A percentile compares a stretch with the other conserved stretches of the same genome.
Conservation (phyloP, 768 basidiomycete genomes). For the Boletus pseudopeckii region DNA sequence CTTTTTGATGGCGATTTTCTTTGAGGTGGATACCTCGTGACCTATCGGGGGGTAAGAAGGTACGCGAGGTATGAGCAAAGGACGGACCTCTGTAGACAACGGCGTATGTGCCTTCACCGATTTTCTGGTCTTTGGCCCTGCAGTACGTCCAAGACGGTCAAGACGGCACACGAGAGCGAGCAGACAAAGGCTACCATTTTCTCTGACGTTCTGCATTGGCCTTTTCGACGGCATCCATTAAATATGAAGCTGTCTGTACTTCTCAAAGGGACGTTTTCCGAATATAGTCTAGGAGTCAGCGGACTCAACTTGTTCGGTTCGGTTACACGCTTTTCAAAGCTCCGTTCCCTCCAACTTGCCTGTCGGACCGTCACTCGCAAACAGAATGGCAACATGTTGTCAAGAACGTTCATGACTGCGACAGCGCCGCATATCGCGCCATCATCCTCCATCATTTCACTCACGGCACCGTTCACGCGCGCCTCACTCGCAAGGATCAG, state of each 20-base stretch:
- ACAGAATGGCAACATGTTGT: slow-evolving; percentile 27
- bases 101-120: slow-evolving; percentile 93
- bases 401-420: slow-evolving; percentile 22
- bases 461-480: slow-evolving; percentile 37
- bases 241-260: not conserved
- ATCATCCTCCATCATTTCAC: slow-evolving; percentile 26
- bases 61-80: not conserved
- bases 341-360: not conserved
- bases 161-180: not conserved
- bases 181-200: slow-evolving; percentile 46
- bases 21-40: slow-evolving; percentile 65
- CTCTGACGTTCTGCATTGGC: slow-evolving; percentile 72
- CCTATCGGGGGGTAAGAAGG: slow-evolving; percentile 41
- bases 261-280: slow-evolving; percentile 4
- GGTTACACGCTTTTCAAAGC: not conserved
- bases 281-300: not conserved
- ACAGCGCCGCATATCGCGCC: not conserved
- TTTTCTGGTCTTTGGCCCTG: slow-evolving; percentile 79
- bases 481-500: slow-evolving; percentile 32
- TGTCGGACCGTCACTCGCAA: not conserved
- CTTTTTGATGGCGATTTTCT: slow-evolving; percentile 97
- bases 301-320: not conserved
- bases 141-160: slow-evolving; percentile 9
- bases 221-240: slow-evolving; percentile 77
- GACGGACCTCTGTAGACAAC: slow-evolving; percentile 86